phyloP scores from a whole-genome alignment of 306 rosid genomes.

The Rosa lucieae region DNA sequence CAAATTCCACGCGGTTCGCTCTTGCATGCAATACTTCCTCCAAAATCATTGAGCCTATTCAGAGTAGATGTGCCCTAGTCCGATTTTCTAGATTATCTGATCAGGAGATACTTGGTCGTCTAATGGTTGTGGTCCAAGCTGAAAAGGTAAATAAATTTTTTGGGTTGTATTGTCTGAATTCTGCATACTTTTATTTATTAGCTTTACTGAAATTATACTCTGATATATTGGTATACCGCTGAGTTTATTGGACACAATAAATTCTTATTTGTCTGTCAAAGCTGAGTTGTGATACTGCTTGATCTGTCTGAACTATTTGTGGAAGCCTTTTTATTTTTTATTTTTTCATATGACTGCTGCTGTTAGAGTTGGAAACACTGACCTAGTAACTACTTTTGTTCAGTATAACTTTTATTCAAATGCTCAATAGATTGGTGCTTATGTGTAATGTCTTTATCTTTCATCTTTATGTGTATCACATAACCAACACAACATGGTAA shows the following conservation, averaged over 20 bases:
- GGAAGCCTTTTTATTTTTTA: neutral
- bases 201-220: neutral
- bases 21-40: slow-evolving; percentile 94
- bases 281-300: too few species aligned
- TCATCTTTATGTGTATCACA: slow-evolving; percentile 1
- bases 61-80: slow-evolving; percentile 97
- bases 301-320: neutral
- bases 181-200: neutral
- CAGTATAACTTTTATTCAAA: neutral
- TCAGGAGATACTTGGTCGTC: slow-evolving; percentile 85
- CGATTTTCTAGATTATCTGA: slow-evolving; percentile 82
- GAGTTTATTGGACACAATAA: neutral
- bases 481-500: neutral
- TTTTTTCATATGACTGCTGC: neutral
- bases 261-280: neutral
- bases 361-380: neutral
- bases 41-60: slow-evolving; percentile 94
- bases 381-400: neutral
- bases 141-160: slow-evolving; percentile 61
- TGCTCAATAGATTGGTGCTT: neutral
- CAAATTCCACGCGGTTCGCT: slow-evolving; percentile 89
- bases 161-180: neutral
- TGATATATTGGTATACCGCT: too few species aligned
- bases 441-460: neutral
- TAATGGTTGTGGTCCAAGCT: slow-evolving; percentile 83